Evolutionary conservation across 73 alveolate species (phyloP), one percentile per base, ranked within the genome.

Genomic region (Paraurostyla sp.): DNA sequence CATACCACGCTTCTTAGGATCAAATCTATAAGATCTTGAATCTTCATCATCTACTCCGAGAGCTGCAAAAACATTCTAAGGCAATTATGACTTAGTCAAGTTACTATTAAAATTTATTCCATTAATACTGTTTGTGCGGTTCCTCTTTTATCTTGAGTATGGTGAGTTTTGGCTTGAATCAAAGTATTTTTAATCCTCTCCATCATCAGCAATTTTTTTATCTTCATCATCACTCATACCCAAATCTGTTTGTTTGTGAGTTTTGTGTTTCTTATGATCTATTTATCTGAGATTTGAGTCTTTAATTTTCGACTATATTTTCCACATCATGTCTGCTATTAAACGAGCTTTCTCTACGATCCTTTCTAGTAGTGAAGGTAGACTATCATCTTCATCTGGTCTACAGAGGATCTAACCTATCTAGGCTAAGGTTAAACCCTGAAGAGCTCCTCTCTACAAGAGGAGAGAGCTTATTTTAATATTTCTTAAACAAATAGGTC

Each of bases 401-500:
- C 95, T 93, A 76, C 96, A 95, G 58, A 95, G 83, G 46, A 95
- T 91, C 73, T 80, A 56, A 11, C 97, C 97, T 48, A 98, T 98
- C 82, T 98, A 96, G 42, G 58, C 91, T 29, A 98, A 96, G 23
- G 98, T 93, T 27, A 98, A 92, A 65, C 98, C 98, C 29, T 95
- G 97, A 71, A 75, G 89, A 20, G 99, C 98, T 15, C 99, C 95
- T 51, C 83, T 78, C 91, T 98, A 93, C 49, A 98, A 87, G 23
- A 97, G 95, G 3, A 96, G 93, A 41, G 96, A 87, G n/a, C 98
- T 89, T n/a, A 98, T 96, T 23, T 99, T 85, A 46, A 93, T 88
- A 91, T 95, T 96, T 89, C 99, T 95, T 91, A 98, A 83, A 80
- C 99, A 98, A 51, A 95, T 95, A 42, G 95, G 97, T 65, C 99